Conservation (phyloP, 2,329 filamentous ascomycete genomes). For the Samsoniella hepiali region DNA sequence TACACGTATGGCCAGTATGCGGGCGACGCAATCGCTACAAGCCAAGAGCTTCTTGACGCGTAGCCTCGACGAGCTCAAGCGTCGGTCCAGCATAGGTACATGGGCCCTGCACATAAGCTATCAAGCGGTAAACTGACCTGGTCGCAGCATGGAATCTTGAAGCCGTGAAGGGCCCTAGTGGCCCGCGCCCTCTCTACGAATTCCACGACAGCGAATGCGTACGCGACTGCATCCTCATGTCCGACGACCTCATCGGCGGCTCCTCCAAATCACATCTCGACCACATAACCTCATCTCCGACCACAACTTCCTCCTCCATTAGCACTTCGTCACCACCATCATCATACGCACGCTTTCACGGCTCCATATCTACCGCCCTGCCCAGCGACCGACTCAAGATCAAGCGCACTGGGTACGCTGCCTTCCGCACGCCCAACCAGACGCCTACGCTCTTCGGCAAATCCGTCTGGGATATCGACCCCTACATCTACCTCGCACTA, state of each 20-base stretch:
- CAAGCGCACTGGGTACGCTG: slow-evolving; percentile 81
- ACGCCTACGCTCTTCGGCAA: slow-evolving; percentile 80
- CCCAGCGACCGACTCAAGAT: slow-evolving; percentile 71
- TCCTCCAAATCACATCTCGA: slow-evolving; percentile 74
- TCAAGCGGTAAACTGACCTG: not conserved
- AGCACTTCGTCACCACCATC: slow-evolving; percentile 22
- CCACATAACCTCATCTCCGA: slow-evolving; percentile 43
- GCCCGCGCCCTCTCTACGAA: slow-evolving; percentile 61
- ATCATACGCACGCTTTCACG: slow-evolving; percentile 75
- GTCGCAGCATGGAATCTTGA: slow-evolving; percentile 63
- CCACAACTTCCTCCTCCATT: slow-evolving; percentile 19
- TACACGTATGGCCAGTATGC: slow-evolving; percentile 39
- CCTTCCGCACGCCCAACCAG: slow-evolving; percentile 79
- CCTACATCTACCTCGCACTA: slow-evolving; percentile 82
- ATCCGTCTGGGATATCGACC: slow-evolving; percentile 83
- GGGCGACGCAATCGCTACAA: slow-evolving; percentile 41
- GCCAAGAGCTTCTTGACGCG: slow-evolving; percentile 55
- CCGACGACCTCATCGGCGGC: slow-evolving; percentile 81
- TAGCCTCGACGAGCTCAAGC: slow-evolving; percentile 58
- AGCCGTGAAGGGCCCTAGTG: slow-evolving; percentile 61
- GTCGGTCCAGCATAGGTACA: slow-evolving; percentile 54
- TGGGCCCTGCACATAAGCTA: not conserved
- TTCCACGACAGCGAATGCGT: slow-evolving; percentile 54
- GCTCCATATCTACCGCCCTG: slow-evolving; percentile 80
- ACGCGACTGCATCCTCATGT: slow-evolving; percentile 70